A percentile compares a stretch with the other conserved stretches of the same genome.
Conservation (phyloP, 176 grass and related monocot species). For the Musa itinerans region DNA sequence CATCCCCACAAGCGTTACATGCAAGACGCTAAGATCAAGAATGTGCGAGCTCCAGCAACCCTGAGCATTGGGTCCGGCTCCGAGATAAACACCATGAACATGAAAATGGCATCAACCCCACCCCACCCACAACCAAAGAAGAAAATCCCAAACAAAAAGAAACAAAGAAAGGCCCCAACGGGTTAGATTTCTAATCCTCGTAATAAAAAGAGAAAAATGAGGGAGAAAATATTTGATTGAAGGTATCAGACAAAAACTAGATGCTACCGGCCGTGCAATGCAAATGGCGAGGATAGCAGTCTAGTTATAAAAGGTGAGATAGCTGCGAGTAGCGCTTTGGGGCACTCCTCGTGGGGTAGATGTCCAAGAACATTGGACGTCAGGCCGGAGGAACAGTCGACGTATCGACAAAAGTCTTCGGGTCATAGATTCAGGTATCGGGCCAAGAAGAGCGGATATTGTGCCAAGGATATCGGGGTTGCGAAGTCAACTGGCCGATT, state of each 20-base stretch:
- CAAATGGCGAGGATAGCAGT: conserved; percentile 46
- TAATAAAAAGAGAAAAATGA: background rate
- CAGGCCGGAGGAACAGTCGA: too few species aligned
- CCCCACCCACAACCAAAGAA: background rate
- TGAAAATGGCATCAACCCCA: background rate
- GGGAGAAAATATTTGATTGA: background rate
- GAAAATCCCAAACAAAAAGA: background rate
- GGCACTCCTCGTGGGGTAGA: conserved; percentile 95
- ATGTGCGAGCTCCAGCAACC: background rate
- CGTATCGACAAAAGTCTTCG: too few species aligned
- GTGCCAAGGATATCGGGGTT: too few species aligned
- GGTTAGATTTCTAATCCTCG: background rate
- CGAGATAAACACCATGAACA: background rate
- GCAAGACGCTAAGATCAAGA: background rate
- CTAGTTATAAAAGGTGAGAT: conserved; percentile 80
- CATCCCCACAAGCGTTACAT: background rate
- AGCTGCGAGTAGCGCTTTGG: conserved; percentile 76
- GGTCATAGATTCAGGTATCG: too few species aligned
- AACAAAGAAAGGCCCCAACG: background rate
- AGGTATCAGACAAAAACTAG: background rate
- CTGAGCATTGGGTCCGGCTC: background rate
- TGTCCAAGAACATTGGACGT: too few species aligned
- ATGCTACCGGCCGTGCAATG: conserved; percentile 53
- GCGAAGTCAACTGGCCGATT: too few species aligned
- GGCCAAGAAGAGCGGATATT: too few species aligned